A percentile compares a stretch with the other conserved stretches of the same genome.
phyloP scores from a whole-genome alignment of 75 land plant genomes.

The Sequoiadendron giganteum region DNA sequence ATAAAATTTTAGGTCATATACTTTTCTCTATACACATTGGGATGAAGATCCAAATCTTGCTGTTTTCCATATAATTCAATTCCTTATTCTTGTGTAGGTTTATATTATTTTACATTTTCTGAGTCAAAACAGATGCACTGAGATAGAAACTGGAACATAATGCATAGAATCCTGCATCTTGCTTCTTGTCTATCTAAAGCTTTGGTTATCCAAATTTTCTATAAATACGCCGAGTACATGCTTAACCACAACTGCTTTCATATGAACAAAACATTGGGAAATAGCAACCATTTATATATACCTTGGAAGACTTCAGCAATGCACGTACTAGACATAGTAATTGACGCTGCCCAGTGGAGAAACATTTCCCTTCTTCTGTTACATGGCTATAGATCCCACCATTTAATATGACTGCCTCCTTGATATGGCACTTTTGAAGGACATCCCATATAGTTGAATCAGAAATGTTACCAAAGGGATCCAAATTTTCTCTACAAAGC shows the following conservation, averaged over 20 bases:
- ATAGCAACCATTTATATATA: constrained; percentile 12
- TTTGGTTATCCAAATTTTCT: not conserved
- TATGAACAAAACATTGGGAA: not conserved
- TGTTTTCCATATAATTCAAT: not conserved
- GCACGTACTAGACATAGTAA: constrained; percentile 94
- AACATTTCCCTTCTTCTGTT: constrained; percentile 65
- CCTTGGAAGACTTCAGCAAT: constrained; percentile 71
- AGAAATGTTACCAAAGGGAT: constrained; percentile 46
- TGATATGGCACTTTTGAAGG: constrained; percentile 84
- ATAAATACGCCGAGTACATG: not conserved
- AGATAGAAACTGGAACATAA: not conserved
- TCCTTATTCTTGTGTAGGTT: not conserved
- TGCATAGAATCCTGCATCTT: not conserved
- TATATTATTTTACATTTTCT: not conserved
- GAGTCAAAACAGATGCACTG: not conserved
- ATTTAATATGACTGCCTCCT: constrained; percentile 53
- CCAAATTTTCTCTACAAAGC: constrained; percentile 80
- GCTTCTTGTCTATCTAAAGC: not conserved
- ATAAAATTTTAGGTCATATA: not conserved
- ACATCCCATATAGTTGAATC: constrained; percentile 68
- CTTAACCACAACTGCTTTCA: not conserved
- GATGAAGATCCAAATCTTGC: not conserved
- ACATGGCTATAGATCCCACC: constrained; percentile 76
- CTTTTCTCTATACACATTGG: not conserved
- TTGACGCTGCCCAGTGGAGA: constrained; percentile 96